Base-by-base conservation (phyloP, 495 filamentous ascomycete species). In the Umbilicaria muhlenbergii region DNA sequence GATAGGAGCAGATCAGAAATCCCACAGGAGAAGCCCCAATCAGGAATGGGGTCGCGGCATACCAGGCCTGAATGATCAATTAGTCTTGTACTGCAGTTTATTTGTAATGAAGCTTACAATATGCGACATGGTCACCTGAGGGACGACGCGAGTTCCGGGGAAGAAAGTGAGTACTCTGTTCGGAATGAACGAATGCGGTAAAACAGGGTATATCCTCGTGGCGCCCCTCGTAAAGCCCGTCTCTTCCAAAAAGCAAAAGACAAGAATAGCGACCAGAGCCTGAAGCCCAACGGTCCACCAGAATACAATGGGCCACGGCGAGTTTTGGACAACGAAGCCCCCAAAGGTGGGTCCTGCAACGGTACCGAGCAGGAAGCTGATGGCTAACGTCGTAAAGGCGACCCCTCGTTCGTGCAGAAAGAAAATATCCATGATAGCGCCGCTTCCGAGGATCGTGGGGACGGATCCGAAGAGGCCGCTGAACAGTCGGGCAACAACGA, bases 361-460 rank as follows among this genome's bases (percentile, higher is more conserved):
- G 11, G 35, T 43, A 6, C 51, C 54, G 34, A 46, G 43, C 12
- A 50, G 34, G 18, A 46, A 42, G 8, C 36, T 41, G 38, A 57
- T 44, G 38, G 56, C 51, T 5, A 61, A 58, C 18, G 56, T 43
- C 1, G 51, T 58, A 39, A 65, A 64, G 11, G 63, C 64, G 21
- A 53, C 40, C 3, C 56, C 55, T 11, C 56, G 43, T 45, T 63
- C 47, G 32, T 63, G 58, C 10, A 63, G 43, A 39, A 60, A 60
- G 46, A 61, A 63, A 3, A 60, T 39, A 38, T 63, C 51, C 35
- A 56, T 44, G 11, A 61, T 38, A 5, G 53, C 31, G 8, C 55
- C 42, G 11, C 51, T 48, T 8, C 59, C 60, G 8, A 64, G 24
- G 17, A 58, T 39, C 24, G 45, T 44, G 2, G 52, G 48, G 7